Evolutionary conservation across 2,329 filamentous ascomycete genomes (phyloP).

Genomic region (Teratosphaeria destructans): DNA sequence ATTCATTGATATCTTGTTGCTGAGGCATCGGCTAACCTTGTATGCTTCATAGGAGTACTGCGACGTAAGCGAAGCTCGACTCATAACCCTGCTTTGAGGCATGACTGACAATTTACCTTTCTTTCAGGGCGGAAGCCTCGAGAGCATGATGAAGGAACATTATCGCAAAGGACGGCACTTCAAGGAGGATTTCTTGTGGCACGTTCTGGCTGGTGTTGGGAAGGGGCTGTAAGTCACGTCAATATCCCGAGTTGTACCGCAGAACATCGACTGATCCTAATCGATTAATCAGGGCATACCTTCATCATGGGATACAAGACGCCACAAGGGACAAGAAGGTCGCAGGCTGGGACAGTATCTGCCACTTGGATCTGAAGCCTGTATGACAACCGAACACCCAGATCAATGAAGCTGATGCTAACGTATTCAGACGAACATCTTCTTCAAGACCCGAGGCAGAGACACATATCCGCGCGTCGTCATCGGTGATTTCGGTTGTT

Average conservation of each 20-base stretch:
- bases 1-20: too few species aligned
- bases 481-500: conserved; percentile 13
- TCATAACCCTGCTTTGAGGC: too few species aligned
- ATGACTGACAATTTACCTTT: too few species aligned
- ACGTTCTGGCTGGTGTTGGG: conserved; percentile 3
- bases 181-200: conserved; percentile 10
- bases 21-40: too few species aligned
- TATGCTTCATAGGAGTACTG: conserved; percentile 7
- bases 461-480: conserved; percentile 7
- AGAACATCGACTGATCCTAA: background rate
- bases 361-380: conserved; percentile 12
- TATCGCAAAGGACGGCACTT: background rate
- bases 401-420: too few species aligned
- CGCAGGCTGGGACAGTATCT: conserved; percentile 9
- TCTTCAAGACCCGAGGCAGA: background rate
- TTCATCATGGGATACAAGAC: conserved; percentile 24
- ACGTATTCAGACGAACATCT: background rate
- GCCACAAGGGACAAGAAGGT: background rate
- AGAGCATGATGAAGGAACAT: conserved; percentile 5
- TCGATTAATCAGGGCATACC: conserved; percentile 3
- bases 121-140: conserved; percentile 3
- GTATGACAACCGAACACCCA: conserved; percentile 1
- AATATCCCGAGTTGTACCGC: too few species aligned
- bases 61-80: conserved; percentile 1
- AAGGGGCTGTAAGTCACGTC: too few species aligned